Base-by-base conservation (phyloP, 2,329 filamentous ascomycete species). In the Arthrobotrys conoides region DNA sequence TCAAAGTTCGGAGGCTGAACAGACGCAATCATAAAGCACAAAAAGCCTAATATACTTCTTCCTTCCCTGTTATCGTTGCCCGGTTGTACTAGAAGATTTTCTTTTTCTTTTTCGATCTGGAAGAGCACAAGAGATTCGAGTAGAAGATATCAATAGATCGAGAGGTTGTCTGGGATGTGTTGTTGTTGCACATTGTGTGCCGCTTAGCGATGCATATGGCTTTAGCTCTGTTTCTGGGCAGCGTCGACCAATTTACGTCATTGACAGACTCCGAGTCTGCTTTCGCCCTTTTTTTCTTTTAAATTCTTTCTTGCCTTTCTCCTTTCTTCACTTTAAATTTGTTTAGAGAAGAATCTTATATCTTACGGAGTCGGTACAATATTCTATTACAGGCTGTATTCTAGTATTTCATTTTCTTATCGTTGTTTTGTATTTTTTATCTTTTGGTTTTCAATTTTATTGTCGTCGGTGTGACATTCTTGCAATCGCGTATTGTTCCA, bases 161-260 rank as follows among this genome's bases (percentile, higher is more conserved):
- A 14, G 20, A 41, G 55, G 27, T 44, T 2, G 12, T 3, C 14
- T 20, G 33, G 18, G 36, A 20, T 61, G 36, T 61, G 57, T 44
- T 16, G 57, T 33, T 61, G 57, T 61, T n/a, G 36, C 57, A 61
- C 57, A 36, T 20, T 38, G 55, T 38, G 55, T 38, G 33, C 36
- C 57, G 18, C 36, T 61, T 61, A 44, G 57, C 57, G 57, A 61
- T 61, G 53, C 33, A 38, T n/a, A 38, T 20, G 30, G 53, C n/a
- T 33, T 16, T 16, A 41, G 14, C 14, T 9, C 12, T n/a, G 38
- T n/a, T 59, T 41, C 20, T 41, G 22, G 38, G 22, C 30, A 12
- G 38, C 38, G n/a, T 65, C 41, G 41, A 65, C 61, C 16, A 51
- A 48, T 48, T 49, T 51, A 49, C 41, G 41, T 65, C 61, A 48